phyloP scores from a whole-genome alignment of 2,329 filamentous ascomycete species.

The Fusarium sambucinum region DNA sequence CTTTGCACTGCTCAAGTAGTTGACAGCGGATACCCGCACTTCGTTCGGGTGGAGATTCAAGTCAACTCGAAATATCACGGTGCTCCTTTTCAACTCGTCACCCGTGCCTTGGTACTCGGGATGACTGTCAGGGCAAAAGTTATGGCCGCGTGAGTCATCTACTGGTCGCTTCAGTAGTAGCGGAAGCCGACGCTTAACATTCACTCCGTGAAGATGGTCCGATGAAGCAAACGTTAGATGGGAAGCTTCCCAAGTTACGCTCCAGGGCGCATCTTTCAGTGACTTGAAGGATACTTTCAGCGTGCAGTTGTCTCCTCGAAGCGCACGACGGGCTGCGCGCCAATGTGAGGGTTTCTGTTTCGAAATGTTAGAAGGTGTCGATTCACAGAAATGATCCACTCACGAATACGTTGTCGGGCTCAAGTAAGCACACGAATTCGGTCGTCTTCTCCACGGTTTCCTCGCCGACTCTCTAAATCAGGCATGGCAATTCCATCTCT shows the following conservation, averaged over 20 bases:
- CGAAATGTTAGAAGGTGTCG: not conserved
- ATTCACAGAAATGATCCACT: not conserved
- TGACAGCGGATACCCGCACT: not conserved
- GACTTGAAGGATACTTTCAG: not conserved
- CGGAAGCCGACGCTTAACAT: not conserved
- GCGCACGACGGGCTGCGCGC: not conserved
- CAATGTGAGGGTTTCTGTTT: not conserved
- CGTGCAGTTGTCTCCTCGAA: not conserved
- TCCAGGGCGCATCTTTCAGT: not conserved
- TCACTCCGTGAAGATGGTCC: not conserved
- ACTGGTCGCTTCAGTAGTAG: not conserved
- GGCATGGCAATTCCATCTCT: fast-evolving
- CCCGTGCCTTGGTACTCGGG: not conserved
- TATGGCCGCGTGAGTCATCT: not conserved
- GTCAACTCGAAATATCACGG: fast-evolving
- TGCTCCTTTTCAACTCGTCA: fast-evolving
- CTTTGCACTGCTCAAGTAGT: fast-evolving
- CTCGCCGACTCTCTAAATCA: slow-evolving; percentile 14
- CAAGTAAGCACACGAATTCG: not conserved
- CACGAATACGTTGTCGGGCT: not conserved
- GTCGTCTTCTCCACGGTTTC: fast-evolving
- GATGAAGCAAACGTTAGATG: not conserved
- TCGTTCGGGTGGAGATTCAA: not conserved
- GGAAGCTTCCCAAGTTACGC: not conserved
- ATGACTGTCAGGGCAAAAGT: not conserved